Conservation (phyloP, 495 filamentous ascomycete species). For the Elasticomyces elasticus region DNA sequence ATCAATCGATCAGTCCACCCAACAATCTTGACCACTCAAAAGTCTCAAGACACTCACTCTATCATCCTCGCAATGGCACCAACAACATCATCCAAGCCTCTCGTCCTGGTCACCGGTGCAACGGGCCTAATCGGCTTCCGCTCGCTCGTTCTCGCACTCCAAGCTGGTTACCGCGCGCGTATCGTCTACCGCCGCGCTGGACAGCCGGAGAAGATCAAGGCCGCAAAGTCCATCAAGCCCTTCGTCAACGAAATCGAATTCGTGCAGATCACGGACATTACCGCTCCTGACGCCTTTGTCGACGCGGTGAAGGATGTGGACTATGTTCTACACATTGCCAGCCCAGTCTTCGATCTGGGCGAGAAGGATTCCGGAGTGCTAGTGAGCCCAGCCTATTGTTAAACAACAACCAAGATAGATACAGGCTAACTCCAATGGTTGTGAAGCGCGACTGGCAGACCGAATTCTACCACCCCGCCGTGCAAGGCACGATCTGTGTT, state of each 20-base stretch:
- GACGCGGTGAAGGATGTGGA: conserved; percentile 31
- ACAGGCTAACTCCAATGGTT: too few relatives aligned
- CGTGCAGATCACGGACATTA: conserved; percentile 34
- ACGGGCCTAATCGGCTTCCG: conserved; percentile 21
- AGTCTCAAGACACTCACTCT: too few relatives aligned
- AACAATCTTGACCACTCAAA: too few relatives aligned
- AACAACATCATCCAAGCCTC: too few relatives aligned
- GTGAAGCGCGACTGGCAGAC: conserved; percentile 3
- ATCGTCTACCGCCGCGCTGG: conserved; percentile 8
- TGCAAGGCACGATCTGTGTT: conserved; percentile 32
- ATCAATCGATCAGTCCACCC: too few relatives aligned
- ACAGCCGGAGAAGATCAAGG: conserved; percentile 5
- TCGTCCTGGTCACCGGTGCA: conserved; percentile 21
- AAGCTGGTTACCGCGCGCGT: conserved; percentile 15
- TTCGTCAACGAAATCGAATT: conserved; percentile 16
- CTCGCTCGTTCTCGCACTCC: conserved; percentile 13
- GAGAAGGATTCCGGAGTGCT: not conserved
- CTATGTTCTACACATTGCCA: conserved; percentile 36
- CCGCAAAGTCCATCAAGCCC: conserved; percentile 2
- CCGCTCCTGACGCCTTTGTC: conserved; percentile 31
- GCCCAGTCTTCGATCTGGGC: conserved; percentile 15
- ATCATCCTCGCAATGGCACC: too few relatives aligned
- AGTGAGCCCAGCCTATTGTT: too few relatives aligned
- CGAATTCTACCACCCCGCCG: conserved; percentile 32
- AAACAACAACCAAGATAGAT: too few relatives aligned